Conservation (phyloP, 495 filamentous ascomycete genomes). For the Immersiella caudata region DNA sequence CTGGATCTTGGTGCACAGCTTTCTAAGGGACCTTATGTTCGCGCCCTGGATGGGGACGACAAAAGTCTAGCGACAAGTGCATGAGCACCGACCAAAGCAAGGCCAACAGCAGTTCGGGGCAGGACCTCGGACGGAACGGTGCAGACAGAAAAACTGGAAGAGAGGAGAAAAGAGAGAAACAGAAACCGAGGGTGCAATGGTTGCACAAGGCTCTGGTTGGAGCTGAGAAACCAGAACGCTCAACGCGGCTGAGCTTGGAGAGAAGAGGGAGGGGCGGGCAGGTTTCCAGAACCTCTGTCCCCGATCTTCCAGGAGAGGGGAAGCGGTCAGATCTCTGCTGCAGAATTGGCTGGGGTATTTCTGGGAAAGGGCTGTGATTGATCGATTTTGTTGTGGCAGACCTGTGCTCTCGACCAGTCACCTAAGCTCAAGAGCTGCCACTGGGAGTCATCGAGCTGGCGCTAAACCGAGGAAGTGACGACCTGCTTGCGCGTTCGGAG, state of each 20-base stretch:
- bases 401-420: neutral
- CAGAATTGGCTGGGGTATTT: neutral
- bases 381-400: neutral
- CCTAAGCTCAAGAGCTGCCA: neutral
- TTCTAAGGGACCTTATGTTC: neutral
- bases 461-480: neutral
- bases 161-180: neutral
- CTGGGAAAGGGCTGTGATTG: conserved; percentile 1
- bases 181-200: neutral
- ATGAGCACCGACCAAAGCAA: neutral
- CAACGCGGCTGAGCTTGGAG: neutral
- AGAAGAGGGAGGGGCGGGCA: neutral
- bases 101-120: neutral
- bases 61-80: neutral
- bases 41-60: neutral
- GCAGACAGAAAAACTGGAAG: neutral
- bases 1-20: neutral
- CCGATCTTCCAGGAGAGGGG: neutral
- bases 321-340: neutral
- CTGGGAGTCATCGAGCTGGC: neutral
- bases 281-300: neutral
- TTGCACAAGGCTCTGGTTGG: neutral
- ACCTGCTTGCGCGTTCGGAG: neutral
- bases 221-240: neutral
- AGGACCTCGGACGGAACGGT: neutral